These are phyloP conservation scores for Phytomonas francai DNA, from an alignment of 208 protist species.

Conservation along the genomic window DNA sequence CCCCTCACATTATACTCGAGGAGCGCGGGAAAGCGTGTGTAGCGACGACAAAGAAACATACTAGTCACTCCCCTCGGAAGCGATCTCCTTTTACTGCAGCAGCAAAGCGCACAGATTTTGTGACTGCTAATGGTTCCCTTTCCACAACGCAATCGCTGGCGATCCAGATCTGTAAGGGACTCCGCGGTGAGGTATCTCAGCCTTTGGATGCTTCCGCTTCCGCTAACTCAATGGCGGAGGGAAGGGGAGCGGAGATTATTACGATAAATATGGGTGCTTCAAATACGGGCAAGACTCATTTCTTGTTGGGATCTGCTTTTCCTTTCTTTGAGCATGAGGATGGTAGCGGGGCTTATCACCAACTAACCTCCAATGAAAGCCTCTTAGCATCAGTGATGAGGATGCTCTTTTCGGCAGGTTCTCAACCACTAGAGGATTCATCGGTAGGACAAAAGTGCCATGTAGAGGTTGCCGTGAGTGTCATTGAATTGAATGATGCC, in stretches of 20 bases:
- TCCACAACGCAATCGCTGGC: background rate
- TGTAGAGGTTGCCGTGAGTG: slow-evolving; percentile 16
- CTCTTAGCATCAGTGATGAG: slow-evolving; percentile 17
- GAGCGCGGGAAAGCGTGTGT: background rate
- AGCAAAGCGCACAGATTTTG: background rate
- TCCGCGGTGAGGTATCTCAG: background rate
- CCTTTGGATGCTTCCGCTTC: background rate
- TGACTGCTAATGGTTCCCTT: background rate
- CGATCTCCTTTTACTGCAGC: background rate
- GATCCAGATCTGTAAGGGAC: background rate
- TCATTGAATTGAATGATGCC: slow-evolving; percentile 20
- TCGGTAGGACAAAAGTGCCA: background rate
- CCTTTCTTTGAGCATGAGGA: background rate
- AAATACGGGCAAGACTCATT: background rate
- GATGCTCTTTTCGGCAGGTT: slow-evolving; percentile 11
- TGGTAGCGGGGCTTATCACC: background rate
- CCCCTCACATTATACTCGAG: background rate
- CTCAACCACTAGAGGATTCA: background rate
- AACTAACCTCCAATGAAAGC: background rate
- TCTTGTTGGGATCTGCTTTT: background rate
- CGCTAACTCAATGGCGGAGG: background rate
- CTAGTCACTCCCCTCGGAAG: background rate
- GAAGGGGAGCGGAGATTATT: background rate
- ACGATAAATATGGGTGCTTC: background rate
- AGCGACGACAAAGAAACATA: background rate